Conservation (phyloP, 257 asterid species). For the Jacaranda copaia region DNA sequence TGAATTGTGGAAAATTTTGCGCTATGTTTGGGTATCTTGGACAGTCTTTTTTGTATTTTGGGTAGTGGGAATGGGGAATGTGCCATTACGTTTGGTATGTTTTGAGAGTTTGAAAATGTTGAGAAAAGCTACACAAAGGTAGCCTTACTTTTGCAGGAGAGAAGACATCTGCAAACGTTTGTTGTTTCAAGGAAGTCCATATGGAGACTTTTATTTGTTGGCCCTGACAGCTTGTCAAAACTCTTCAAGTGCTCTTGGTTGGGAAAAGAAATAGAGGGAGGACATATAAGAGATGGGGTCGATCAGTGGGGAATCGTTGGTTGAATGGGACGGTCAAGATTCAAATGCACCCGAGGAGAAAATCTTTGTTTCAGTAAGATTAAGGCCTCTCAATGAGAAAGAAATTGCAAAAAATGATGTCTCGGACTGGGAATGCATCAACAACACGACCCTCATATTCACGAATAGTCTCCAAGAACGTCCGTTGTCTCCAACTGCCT, state of each 20-base stretch:
- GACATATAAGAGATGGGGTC: slow-evolving; percentile 44
- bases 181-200: slow-evolving; percentile 32
- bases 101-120: too few relatives aligned
- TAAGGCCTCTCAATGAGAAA: slow-evolving; percentile 69
- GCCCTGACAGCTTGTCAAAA: slow-evolving; percentile 28
- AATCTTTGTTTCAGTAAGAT: slow-evolving; percentile 62
- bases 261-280: not conserved
- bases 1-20: too few relatives aligned
- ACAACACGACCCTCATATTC: slow-evolving; percentile 56
- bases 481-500: slow-evolving; percentile 53
- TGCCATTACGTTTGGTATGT: too few relatives aligned
- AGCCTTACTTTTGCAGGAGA: slow-evolving; percentile 26
- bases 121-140: too few relatives aligned
- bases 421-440: slow-evolving; percentile 67
- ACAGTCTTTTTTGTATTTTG: too few relatives aligned
- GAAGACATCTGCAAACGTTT: slow-evolving; percentile 1
- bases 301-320: slow-evolving; percentile 45
- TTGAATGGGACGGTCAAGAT: slow-evolving; percentile 39
- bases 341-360: slow-evolving; percentile 69
- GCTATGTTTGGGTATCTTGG: too few relatives aligned
- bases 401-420: slow-evolving; percentile 50
- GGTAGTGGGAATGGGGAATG: too few relatives aligned
- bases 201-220: slow-evolving; percentile 27
- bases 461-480: slow-evolving; percentile 56
- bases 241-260: slow-evolving; percentile 52